These are phyloP conservation scores for Diutina pseudorugosa DNA, from an alignment of 1,139 yeast species.

Conservation along the genomic window DNA sequence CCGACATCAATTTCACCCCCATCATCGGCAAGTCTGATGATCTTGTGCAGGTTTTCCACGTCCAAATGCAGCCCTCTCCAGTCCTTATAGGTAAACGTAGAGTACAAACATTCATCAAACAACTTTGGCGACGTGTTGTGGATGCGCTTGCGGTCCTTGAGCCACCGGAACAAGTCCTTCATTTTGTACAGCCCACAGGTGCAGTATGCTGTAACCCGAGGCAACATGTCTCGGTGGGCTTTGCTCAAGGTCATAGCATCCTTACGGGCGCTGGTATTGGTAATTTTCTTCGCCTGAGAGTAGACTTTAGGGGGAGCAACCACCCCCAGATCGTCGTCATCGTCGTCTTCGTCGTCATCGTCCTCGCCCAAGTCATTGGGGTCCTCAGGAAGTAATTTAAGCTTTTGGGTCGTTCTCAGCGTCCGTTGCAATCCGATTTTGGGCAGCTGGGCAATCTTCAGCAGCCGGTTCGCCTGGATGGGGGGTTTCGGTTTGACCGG, in stretches of 20 bases:
- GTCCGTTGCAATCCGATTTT: constrained; percentile 3
- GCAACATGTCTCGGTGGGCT: constrained; percentile 70
- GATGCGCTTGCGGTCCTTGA: constrained; percentile 62
- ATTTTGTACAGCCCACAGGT: constrained; percentile 87
- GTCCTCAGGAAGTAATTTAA: constrained; percentile 79
- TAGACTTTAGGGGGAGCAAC: constrained; percentile 29
- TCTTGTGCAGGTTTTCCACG: constrained; percentile 18
- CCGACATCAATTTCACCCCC: constrained; percentile 90
- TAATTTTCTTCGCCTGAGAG: constrained; percentile 73
- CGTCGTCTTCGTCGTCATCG: constrained; percentile 18
- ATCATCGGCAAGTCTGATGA: constrained; percentile 74
- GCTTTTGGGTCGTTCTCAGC: constrained; percentile 65
- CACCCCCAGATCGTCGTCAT: constrained; percentile 14
- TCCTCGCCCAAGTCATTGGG: constrained; percentile 16
- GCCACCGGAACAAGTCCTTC: constrained; percentile 78
- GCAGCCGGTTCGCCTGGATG: background rate
- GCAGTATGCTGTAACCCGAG: constrained; percentile 92
- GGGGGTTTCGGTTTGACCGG: background rate
- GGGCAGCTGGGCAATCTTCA: constrained; percentile 1
- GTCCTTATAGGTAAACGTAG: constrained; percentile 78
- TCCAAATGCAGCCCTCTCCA: constrained; percentile 40
- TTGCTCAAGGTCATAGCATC: constrained; percentile 93
- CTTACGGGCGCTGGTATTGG: constrained; percentile 82
- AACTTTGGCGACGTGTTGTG: constrained; percentile 76
- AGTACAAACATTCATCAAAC: constrained; percentile 87